Evolutionary conservation across 2,329 filamentous ascomycete genomes (phyloP), one percentile per base, ranked within the genome.

Genomic region (Trichoderma harzianum): DNA sequence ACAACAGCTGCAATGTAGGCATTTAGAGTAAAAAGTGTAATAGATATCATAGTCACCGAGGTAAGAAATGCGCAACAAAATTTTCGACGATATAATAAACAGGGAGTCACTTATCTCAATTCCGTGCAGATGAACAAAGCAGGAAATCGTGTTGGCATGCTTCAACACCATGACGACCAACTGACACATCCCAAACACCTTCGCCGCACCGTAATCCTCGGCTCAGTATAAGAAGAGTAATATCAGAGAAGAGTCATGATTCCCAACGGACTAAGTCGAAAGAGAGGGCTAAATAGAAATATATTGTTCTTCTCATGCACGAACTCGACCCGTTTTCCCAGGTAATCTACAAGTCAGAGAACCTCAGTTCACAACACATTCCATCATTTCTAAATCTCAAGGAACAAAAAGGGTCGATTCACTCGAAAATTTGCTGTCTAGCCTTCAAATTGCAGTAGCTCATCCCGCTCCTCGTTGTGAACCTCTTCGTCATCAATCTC

Each of bases 401-500:
- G 16, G 3, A 43, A 43, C 36, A 7, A 24, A 51, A 53, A 36
- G 5, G 1, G 7, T 28, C 12, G n/a, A 63, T 68, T 60, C 10
- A 51, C 14, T 28, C 47, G 5, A 2, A 21, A 36, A 5, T 71
- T 34, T 72, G 62, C 39, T 62, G 70, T 12, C 73, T 62, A 51
- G 74, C 72, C 28, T 58, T 78, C 7, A 69, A 76, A 5, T 21
- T 58, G 1, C 26, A 43, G 28, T 72, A 64, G 43, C 68, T 78
- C 30, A 71, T 78, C 8, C 75, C 73, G 3, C 75, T 78, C 21
- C 74, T 78, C 18, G 74, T 74, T 12, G 34, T 57, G 51, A 72
- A 69, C 12, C 73, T 79, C 24, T 77, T 79, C 68, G 24, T 74
- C 68, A 72, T 77, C 63, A 77, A 79, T 21, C 58, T 78, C 3